These are phyloP conservation scores for Thymus quinquecostatus DNA, from an alignment of 257 asterid species.

Conservation along the genomic window DNA sequence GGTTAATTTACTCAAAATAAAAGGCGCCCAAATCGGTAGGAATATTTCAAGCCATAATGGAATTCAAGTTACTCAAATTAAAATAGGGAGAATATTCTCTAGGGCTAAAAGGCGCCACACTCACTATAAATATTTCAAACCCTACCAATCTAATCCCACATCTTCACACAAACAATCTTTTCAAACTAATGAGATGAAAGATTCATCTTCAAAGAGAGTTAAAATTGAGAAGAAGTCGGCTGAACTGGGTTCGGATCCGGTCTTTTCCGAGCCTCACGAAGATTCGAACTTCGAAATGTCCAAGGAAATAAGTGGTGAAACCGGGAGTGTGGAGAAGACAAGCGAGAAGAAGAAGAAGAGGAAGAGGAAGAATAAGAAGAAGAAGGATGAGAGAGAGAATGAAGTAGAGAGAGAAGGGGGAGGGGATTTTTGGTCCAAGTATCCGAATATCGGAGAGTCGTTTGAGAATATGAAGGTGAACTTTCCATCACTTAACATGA, in stretches of 20 bases:
- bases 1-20: too few relatives aligned
- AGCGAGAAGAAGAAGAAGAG: conserved; percentile 5
- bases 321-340: conserved; percentile 13
- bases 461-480: conserved; percentile 15
- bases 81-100: too few relatives aligned
- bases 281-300: conserved; percentile 40
- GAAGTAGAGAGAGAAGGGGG: conserved; percentile 31
- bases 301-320: conserved; percentile 55
- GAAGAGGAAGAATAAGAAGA: not conserved
- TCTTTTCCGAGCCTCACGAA: conserved; percentile 54
- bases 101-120: too few relatives aligned
- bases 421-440: conserved; percentile 39
- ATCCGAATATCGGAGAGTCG: conserved; percentile 44
- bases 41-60: too few relatives aligned
- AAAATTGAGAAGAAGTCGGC: conserved; percentile 34
- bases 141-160: too few relatives aligned
- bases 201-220: not conserved
- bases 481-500: conserved; percentile 23
- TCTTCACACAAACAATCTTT: too few relatives aligned
- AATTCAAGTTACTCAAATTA: too few relatives aligned
- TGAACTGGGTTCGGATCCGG: conserved; percentile 33
- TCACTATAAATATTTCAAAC: too few relatives aligned
- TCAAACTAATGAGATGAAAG: not conserved
- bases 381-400: conserved; percentile 23
- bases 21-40: too few relatives aligned